Conservation (phyloP, 2,329 filamentous ascomycete genomes). For the Phoma herbarum region DNA sequence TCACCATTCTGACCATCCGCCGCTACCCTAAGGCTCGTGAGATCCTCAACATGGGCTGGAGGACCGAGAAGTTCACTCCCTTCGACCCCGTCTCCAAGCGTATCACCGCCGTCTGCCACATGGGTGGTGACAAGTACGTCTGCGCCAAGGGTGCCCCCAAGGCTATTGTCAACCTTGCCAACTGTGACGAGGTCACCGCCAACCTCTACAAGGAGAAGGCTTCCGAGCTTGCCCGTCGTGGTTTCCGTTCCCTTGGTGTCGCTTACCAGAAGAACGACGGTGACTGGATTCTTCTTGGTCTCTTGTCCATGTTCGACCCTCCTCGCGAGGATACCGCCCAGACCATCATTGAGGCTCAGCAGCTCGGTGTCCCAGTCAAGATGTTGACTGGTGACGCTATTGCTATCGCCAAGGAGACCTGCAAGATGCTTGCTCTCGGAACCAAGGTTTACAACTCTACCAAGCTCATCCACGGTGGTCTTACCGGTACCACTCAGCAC, state of each 20-base stretch:
- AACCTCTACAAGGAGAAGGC: slow-evolving; percentile 76
- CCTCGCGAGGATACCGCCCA: slow-evolving; percentile 81
- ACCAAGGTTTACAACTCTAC: slow-evolving; percentile 85
- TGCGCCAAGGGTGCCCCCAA: slow-evolving; percentile 82
- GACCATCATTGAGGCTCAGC: slow-evolving; percentile 78
- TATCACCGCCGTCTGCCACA: slow-evolving; percentile 74
- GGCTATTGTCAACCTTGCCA: slow-evolving; percentile 74
- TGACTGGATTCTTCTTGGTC: slow-evolving; percentile 76
- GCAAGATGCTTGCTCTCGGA: slow-evolving; percentile 80
- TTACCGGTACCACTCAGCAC: slow-evolving; percentile 76
- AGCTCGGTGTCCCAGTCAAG: slow-evolving; percentile 80
- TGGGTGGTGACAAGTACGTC: slow-evolving; percentile 74
- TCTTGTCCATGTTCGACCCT: slow-evolving; percentile 83
- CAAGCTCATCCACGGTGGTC: slow-evolving; percentile 78
- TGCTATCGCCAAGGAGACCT: slow-evolving; percentile 82
- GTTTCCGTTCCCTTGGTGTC: slow-evolving; percentile 82
- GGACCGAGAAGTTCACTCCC: slow-evolving; percentile 78
- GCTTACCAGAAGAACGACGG: slow-evolving; percentile 80
- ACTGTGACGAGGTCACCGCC: slow-evolving; percentile 71
- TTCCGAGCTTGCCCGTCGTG: slow-evolving; percentile 77
- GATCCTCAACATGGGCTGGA: slow-evolving; percentile 77
- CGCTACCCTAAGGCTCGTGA: slow-evolving; percentile 80
- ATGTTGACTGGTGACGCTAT: slow-evolving; percentile 85
- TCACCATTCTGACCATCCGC: slow-evolving; percentile 78
- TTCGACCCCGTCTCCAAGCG: slow-evolving; percentile 84